A percentile compares a stretch with the other conserved stretches of the same genome.
phyloP scores from a whole-genome alignment of 345 rosid genomes.

The Citrus reticulata region DNA sequence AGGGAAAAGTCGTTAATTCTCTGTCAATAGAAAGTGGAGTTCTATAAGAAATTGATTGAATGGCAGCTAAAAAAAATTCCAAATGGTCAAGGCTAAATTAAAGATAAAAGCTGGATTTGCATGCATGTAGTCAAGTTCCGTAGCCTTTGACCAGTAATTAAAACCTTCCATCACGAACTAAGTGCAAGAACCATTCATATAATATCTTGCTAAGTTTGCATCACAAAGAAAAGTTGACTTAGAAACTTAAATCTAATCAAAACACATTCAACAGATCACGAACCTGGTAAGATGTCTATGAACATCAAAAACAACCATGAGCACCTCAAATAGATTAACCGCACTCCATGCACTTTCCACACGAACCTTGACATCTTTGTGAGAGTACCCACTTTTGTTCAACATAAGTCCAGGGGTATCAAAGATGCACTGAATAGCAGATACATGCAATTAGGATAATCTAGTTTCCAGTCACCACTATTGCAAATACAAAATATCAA shows the following conservation, averaged over 20 bases:
- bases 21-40: background rate
- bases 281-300: conserved; percentile 85
- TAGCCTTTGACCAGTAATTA: background rate
- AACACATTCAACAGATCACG: conserved; percentile 16
- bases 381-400: conserved; percentile 55
- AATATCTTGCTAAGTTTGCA: background rate
- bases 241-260: conserved; percentile 3
- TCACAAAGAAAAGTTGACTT: background rate
- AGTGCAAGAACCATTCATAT: background rate
- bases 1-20: too few relatives aligned
- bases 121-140: background rate
- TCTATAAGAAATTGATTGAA: background rate
- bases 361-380: conserved; percentile 76
- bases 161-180: background rate
- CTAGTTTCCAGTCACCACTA: background rate
- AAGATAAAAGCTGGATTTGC: background rate
- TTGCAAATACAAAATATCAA: background rate
- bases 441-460: conserved; percentile 4
- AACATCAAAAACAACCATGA: conserved; percentile 88
- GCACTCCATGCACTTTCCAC: conserved; percentile 86
- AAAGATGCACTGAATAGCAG: conserved; percentile 67
- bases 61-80: background rate
- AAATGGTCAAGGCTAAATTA: background rate
- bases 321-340: conserved; percentile 70
- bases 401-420: conserved; percentile 91